Evolutionary conservation across 306 rosid species (phyloP).

Genomic region (Quercus robur): DNA sequence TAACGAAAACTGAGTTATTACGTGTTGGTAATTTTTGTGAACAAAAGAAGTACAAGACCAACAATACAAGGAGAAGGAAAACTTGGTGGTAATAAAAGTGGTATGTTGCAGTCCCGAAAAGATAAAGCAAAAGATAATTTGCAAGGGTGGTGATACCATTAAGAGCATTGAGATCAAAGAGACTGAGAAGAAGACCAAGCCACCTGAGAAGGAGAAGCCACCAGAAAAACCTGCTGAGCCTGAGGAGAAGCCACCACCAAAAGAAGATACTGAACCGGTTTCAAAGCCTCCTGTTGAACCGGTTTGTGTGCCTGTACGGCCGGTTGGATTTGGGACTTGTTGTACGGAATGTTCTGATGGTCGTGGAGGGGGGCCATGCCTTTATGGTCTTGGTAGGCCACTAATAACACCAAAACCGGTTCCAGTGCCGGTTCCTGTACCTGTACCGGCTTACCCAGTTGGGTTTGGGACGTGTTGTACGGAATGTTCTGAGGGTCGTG

Average conservation of each 20-base stretch:
- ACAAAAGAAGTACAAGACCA: conserved; percentile 84
- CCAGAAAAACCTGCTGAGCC: background rate
- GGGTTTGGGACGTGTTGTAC: conserved; percentile 30
- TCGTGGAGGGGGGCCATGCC: too few relatives aligned
- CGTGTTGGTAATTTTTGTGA: conserved; percentile 32
- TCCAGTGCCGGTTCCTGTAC: background rate
- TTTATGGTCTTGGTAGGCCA: too few relatives aligned
- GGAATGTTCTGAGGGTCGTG: conserved; percentile 6
- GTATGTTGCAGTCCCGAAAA: conserved; percentile 75
- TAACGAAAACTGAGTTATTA: conserved; percentile 26
- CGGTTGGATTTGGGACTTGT: conserved; percentile 26
- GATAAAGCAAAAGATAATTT: conserved; percentile 54
- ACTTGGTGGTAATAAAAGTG: conserved; percentile 57
- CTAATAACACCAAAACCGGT: too few relatives aligned
- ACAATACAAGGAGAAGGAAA: conserved; percentile 48
- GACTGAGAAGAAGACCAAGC: conserved; percentile 13
- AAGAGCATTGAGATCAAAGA: conserved; percentile 65
- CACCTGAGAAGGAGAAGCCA: background rate
- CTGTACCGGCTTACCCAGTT: background rate
- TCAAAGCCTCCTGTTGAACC: background rate
- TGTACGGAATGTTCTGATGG: conserved; percentile 15
- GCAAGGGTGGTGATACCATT: conserved; percentile 56
- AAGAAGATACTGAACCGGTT: too few relatives aligned
- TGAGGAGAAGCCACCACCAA: too few relatives aligned
- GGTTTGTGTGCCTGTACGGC: background rate